Evolutionary conservation across 495 filamentous ascomycete genomes (phyloP), one percentile per base, ranked within the genome.

Genomic region (Neurospora sp.): DNA sequence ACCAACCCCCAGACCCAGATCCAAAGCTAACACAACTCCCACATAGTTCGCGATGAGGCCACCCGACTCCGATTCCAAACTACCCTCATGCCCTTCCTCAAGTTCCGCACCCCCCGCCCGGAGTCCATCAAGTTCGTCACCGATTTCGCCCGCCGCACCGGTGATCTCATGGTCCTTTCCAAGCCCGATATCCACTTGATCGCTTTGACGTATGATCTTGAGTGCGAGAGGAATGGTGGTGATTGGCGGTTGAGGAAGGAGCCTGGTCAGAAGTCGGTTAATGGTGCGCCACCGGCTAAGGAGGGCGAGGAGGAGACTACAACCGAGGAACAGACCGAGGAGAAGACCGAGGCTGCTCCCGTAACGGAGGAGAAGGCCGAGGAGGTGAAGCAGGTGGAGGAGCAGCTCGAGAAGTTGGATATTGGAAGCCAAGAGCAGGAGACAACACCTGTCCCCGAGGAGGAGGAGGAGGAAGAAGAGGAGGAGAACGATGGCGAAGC

Each of bases 181-280:
- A 89, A 86, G 78, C 90, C 93, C 6, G 96, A 99, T 90, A 83
- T 98, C 62, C 90, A 95, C 74, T 85, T 98, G 41, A 84, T 98
- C 76, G 96, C 95, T 6, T 85, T 99, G 39, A 91, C 94, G 4
- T 98, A 97, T 78, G 96, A 99, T 78, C 77, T 98, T 16, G 93
- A 97, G 75, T 89, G 92, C 74, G 92, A 96, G 82, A 85, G 88
- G 72, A 95, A 95, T 79, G 88, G 89, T 27, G 94, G 94, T 7
- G 90, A 81, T 40, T 95, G 92, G 91, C 86, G 93, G 40, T 79
- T 97, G 78, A 86, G 94, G 59, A 92, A 87, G 73, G 88, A 88
- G 7, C 93, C 94, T 0, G 90, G 90, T 0, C 92, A 97, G 83
- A 93, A 94, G 78, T 79, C 84, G 3, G 72, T 93, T 10, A 96